Conservation (phyloP, 305 asterid genomes). For the Fraxinus floribunda region DNA sequence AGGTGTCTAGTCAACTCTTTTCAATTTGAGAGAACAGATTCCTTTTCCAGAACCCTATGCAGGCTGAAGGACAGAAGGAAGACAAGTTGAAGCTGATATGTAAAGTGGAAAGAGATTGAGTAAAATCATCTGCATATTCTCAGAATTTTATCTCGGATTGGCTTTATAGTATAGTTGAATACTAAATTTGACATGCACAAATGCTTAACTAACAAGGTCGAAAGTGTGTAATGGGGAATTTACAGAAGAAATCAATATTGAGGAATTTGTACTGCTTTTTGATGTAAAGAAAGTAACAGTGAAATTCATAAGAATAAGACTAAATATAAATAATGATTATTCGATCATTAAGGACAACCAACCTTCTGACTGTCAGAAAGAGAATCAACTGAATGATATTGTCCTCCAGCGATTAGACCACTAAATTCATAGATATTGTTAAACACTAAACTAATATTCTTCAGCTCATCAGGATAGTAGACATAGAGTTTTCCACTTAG, state of each 20-base stretch:
- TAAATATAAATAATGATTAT: neutral
- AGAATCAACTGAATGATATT: conserved; percentile 72
- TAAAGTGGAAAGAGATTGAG: neutral
- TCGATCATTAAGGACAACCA: conserved; percentile 27
- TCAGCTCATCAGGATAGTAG: conserved; percentile 83
- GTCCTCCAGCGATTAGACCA: conserved; percentile 77
- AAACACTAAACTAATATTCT: conserved; percentile 76
- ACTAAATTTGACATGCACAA: neutral
- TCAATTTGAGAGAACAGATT: neutral
- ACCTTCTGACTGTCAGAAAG: conserved; percentile 88
- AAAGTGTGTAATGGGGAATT: neutral
- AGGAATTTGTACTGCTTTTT: neutral
- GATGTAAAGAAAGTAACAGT: neutral
- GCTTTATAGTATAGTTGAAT: neutral
- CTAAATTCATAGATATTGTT: conserved; percentile 73
- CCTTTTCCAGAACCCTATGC: neutral
- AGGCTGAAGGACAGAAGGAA: neutral
- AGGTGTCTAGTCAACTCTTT: neutral
- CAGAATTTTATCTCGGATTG: neutral
- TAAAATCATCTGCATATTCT: neutral
- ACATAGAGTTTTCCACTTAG: conserved; percentile 81
- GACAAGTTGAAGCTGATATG: neutral
- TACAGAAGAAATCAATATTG: neutral
- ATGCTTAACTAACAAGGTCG: neutral
- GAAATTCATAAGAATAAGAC: neutral